Conservation (phyloP, 805 yeast species). For the Metschnikowia cerradonensis region DNA sequence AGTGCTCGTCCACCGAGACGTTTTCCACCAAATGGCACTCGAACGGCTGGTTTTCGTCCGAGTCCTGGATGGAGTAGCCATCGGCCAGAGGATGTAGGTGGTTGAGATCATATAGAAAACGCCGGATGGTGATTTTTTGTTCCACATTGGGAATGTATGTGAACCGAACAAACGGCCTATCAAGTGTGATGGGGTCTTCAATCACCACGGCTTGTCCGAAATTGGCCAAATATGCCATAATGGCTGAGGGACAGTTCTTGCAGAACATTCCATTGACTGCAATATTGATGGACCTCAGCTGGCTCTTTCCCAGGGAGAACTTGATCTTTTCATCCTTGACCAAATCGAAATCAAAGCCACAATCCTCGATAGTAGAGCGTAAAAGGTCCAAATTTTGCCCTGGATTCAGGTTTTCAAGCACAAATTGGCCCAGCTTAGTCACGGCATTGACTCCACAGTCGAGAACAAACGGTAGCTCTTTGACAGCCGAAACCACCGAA, state of each 20-base stretch:
- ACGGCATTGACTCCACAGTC: slow-evolving; percentile 54
- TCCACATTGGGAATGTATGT: slow-evolving; percentile 56
- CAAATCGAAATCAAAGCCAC: slow-evolving; percentile 60
- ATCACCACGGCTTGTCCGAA: slow-evolving; percentile 58
- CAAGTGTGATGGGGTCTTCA: slow-evolving; percentile 51
- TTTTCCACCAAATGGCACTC: slow-evolving; percentile 52
- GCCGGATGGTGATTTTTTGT: slow-evolving; percentile 49
- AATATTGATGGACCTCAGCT: slow-evolving; percentile 54
- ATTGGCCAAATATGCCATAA: slow-evolving; percentile 45
- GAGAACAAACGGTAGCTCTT: slow-evolving; percentile 48
- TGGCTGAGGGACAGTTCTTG: slow-evolving; percentile 59
- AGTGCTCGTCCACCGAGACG: slow-evolving; percentile 59
- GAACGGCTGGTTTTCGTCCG: slow-evolving; percentile 31
- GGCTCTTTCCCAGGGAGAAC: slow-evolving; percentile 44
- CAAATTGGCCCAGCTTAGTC: slow-evolving; percentile 60
- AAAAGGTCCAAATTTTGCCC: slow-evolving; percentile 34
- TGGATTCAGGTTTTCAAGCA: slow-evolving; percentile 42
- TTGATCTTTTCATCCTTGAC: slow-evolving; percentile 42
- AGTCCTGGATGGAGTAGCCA: slow-evolving; percentile 15
- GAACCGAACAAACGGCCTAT: slow-evolving; percentile 56
- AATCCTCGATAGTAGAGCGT: slow-evolving; percentile 53
- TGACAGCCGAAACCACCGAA: slow-evolving; percentile 47
- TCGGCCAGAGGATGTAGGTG: slow-evolving; percentile 33
- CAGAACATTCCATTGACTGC: slow-evolving; percentile 66
- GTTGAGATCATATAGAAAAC: slow-evolving; percentile 47